Evolutionary conservation across 2,329 filamentous ascomycete genomes (phyloP), one percentile per base, ranked within the genome.

Genomic region (Microcyclospora pomicola): DNA sequence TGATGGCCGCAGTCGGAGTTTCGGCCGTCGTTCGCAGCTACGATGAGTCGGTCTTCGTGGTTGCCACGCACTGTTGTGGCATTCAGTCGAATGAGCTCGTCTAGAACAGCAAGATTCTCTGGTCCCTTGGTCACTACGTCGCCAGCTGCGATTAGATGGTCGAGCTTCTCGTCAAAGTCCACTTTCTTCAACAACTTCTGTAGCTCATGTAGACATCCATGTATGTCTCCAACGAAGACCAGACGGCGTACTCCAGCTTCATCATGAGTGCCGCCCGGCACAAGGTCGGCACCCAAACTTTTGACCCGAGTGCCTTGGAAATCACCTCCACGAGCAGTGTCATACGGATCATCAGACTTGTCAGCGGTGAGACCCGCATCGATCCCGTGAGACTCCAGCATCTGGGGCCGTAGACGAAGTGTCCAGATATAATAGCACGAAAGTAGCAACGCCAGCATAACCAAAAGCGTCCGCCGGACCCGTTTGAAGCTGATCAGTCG

Each of bases 61-160:
- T 95, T 95, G 13, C 91, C 91, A 36, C 88, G 78, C 7, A 96
- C 85, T 44, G 77, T 83, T 24, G 79, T 83, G 15, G 88, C 87
- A 36, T 74, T 73, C 29, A 88, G 63, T 11, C 72, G 62, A 56
- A 85, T 81, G 29, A 84, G 79, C 31, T 86, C 67, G 41, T 80
- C 73, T 34, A 96, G 69, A 1, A 94, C 83, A 29, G 79, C 84
- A 1, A 69, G 53, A 27, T 82, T 88, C 60, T 94, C 78, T 9
- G 87, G 85, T 0, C 88, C 87, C 61, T 94, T 94, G 54, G 78
- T 78, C 49, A 96, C 71, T 56, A 88, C 70, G 59, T 93, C 83
- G 34, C 85, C 85, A 1, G 75, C 70, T 33, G 88, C 68, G 14
- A 94, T 67, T 30, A 93, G 62, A 53, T 88, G 82, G 58, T 93